Evolutionary conservation across 805 yeast genomes (phyloP).

Genomic region (Starmerella stigmatis): DNA sequence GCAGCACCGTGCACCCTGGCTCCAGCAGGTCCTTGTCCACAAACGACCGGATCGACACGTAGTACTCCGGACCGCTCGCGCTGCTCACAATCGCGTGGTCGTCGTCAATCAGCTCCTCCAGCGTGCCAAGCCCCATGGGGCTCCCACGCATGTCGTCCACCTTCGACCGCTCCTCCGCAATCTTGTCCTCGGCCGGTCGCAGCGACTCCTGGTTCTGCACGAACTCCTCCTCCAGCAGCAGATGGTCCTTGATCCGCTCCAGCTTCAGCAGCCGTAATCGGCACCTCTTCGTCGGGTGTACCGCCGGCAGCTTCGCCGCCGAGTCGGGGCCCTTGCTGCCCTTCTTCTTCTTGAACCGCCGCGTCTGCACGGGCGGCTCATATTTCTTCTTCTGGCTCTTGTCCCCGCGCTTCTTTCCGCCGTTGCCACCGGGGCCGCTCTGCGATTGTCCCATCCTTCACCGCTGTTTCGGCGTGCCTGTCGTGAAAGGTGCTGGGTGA

Average conservation of each 20-base stretch:
- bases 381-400: slow-evolving; percentile 67
- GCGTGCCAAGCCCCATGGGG: slow-evolving; percentile 91
- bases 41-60: slow-evolving; percentile 88
- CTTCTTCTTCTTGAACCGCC: slow-evolving; percentile 68
- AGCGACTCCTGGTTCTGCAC: slow-evolving; percentile 88
- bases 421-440: slow-evolving; percentile 26
- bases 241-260: slow-evolving; percentile 94
- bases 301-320: slow-evolving; percentile 75
- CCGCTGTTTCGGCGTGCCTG: background rate
- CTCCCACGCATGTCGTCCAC: slow-evolving; percentile 92
- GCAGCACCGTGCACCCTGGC: slow-evolving; percentile 91
- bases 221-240: slow-evolving; percentile 88
- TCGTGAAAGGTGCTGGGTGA: background rate
- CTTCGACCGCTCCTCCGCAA: slow-evolving; percentile 89
- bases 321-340: slow-evolving; percentile 84
- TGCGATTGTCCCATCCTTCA: slow-evolving; percentile 26
- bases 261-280: slow-evolving; percentile 79
- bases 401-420: slow-evolving; percentile 23
- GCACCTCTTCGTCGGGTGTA: slow-evolving; percentile 88
- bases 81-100: slow-evolving; percentile 97
- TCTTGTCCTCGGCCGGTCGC: slow-evolving; percentile 93
- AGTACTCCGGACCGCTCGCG: slow-evolving; percentile 93
- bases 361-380: slow-evolving; percentile 95
- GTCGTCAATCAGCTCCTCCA: slow-evolving; percentile 95
- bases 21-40: slow-evolving; percentile 93